A percentile compares a stretch with the other conserved stretches of the same genome.
Evolutionary conservation across 306 rosid genomes (phyloP).

Genomic region (Medicago lupulina): DNA sequence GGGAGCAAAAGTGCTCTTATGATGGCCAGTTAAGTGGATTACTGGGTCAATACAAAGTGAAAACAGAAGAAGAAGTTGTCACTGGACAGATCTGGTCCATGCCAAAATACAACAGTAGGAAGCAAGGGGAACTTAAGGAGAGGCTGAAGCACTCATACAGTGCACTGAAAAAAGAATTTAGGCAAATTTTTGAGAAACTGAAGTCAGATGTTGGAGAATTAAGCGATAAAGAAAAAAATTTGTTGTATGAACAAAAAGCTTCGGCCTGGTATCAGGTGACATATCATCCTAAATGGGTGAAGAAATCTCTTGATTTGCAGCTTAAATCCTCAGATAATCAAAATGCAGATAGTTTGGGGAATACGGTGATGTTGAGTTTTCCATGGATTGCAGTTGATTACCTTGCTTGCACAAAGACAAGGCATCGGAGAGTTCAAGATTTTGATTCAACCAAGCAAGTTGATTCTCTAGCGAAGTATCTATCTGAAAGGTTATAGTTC

Average conservation of each 20-base stretch:
- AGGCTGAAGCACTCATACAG: slow-evolving; percentile 83
- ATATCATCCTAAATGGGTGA: slow-evolving; percentile 81
- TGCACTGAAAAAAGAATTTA: slow-evolving; percentile 76
- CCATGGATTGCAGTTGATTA: slow-evolving; percentile 88
- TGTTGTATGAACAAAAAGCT: slow-evolving; percentile 75
- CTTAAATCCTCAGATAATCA: slow-evolving; percentile 47
- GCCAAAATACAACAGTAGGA: slow-evolving; percentile 80
- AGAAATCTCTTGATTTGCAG: slow-evolving; percentile 40
- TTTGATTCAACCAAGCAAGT: slow-evolving; percentile 62
- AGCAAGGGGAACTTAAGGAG: slow-evolving; percentile 95
- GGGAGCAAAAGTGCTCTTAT: slow-evolving; percentile 74
- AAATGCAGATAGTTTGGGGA: slow-evolving; percentile 48
- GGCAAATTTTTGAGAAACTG: slow-evolving; percentile 67
- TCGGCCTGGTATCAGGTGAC: slow-evolving; percentile 91
- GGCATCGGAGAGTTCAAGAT: slow-evolving; percentile 35
- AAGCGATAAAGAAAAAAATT: slow-evolving; percentile 65
- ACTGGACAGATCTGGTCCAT: slow-evolving; percentile 95
- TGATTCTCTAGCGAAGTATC: slow-evolving; percentile 61
- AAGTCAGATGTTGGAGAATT: slow-evolving; percentile 53
- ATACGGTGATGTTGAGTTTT: slow-evolving; percentile 68
- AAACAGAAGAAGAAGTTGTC: slow-evolving; percentile 84
- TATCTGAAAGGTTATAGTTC: slow-evolving; percentile 63
- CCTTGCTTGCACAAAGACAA: slow-evolving; percentile 82
- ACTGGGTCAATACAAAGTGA: slow-evolving; percentile 77
- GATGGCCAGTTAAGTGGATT: slow-evolving; percentile 72